These are phyloP conservation scores for Syncephalastrum sp. DNA, from an alignment of 371 early-diverging fungal genomes.

Conservation along the genomic window DNA sequence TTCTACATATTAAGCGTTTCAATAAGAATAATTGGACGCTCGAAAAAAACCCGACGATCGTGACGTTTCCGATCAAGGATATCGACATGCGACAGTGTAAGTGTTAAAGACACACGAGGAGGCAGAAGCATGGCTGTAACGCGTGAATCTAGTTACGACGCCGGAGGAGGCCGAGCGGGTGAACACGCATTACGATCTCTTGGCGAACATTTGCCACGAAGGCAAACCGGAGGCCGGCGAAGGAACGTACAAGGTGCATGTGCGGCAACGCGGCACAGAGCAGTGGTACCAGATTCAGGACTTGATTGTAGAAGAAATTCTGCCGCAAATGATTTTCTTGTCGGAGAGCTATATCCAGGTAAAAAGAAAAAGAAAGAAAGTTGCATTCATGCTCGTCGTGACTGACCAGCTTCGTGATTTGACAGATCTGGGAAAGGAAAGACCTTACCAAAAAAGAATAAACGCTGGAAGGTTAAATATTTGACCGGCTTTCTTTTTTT, in stretches of 20 bases:
- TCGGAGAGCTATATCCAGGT: constrained; percentile 95
- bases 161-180: constrained; percentile 48
- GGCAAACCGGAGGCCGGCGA: constrained; percentile 74
- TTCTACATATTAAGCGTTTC: constrained; percentile 92
- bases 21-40: constrained; percentile 82
- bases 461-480: not conserved
- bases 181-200: constrained; percentile 75
- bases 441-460: constrained; percentile 1
- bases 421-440: constrained; percentile 32
- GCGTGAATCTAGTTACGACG: constrained; percentile 37
- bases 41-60: constrained; percentile 97
- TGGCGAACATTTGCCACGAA: constrained; percentile 92
- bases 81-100: constrained; percentile 79
- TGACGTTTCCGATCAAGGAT: constrained; percentile 90
- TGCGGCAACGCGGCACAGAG: constrained; percentile 75
- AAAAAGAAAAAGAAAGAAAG: not conserved
- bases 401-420: not conserved
- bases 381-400: too few relatives aligned
- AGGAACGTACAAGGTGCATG: constrained; percentile 80
- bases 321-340: constrained; percentile 93
- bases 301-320: constrained; percentile 88
- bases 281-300: constrained; percentile 97
- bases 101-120: constrained; percentile 6
- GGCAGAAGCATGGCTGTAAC: not conserved
- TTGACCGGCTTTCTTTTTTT: too few relatives aligned